phyloP scores from a whole-genome alignment of 2,329 filamentous ascomycete species.

The Arthrobotrys megalospora region DNA sequence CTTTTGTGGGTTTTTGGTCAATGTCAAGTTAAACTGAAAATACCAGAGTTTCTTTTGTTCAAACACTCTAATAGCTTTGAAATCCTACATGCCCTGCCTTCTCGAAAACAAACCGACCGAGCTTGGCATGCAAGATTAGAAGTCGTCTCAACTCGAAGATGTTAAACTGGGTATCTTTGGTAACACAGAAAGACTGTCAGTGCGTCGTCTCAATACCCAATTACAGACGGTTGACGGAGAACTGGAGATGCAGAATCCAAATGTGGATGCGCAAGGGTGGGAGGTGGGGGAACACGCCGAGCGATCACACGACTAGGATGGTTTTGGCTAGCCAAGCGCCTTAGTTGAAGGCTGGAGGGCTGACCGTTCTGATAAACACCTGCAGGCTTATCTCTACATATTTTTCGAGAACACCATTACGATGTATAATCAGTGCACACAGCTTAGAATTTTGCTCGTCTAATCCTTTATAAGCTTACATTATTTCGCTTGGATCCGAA shows the following conservation, averaged over 20 bases:
- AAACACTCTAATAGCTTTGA: too few relatives aligned
- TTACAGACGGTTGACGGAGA: conserved; percentile 39
- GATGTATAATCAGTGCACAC: background rate
- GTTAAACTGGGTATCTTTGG: conserved; percentile 15
- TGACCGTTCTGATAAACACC: conserved; percentile 13
- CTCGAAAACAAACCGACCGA: conserved; percentile 35
- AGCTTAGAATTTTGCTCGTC: conserved; percentile 3
- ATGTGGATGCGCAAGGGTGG: conserved; percentile 12
- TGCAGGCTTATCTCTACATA: conserved; percentile 48
- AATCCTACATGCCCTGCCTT: conserved; percentile 5
- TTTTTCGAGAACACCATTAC: conserved; percentile 5
- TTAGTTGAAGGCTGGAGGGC: conserved; percentile 17
- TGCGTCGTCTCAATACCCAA: conserved; percentile 24
- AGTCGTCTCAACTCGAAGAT: background rate
- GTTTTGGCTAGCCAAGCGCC: conserved; percentile 30
- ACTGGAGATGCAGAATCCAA: conserved; percentile 16
- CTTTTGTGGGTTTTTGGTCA: too few relatives aligned
- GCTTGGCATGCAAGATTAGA: conserved; percentile 49
- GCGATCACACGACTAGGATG: conserved; percentile 48
- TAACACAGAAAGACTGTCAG: conserved; percentile 12
- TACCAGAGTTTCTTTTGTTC: too few relatives aligned
- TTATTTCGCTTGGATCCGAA: conserved; percentile 47
- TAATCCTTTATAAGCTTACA: conserved; percentile 5
- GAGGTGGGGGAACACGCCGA: conserved; percentile 26
- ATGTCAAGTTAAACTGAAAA: too few relatives aligned